Evolutionary conservation across 2,329 filamentous ascomycete genomes (phyloP).

Genomic region (Sporothrix inflata): DNA sequence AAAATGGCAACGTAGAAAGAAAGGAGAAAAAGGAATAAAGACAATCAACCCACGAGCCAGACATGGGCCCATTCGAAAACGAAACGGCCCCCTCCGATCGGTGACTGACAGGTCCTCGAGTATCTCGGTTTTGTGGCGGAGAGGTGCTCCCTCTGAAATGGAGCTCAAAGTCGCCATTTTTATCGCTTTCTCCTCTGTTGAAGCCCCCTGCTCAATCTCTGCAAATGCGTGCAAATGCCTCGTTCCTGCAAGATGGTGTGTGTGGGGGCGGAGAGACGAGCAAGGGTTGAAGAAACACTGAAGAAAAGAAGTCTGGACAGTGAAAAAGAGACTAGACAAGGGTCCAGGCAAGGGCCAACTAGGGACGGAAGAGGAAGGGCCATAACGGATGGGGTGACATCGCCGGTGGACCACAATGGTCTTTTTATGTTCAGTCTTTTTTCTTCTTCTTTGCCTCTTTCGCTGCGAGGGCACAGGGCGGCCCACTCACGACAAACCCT

Average conservation of each 20-base stretch:
- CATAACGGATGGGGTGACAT: background rate
- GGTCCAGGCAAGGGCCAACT: background rate
- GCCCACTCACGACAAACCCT: too few species aligned
- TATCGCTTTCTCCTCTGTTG: background rate
- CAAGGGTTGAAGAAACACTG: background rate
- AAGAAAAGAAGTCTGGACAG: background rate
- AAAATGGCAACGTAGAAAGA: background rate
- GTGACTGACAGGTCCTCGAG: background rate
- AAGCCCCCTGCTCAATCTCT: background rate
- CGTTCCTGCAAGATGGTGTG: slow-evolving; percentile 2
- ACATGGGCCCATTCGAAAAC: background rate
- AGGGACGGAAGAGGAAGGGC: background rate
- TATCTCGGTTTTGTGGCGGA: background rate
- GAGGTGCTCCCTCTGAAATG: background rate
- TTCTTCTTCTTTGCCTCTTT: slow-evolving; percentile 1
- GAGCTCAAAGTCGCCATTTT: background rate
- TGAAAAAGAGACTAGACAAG: background rate
- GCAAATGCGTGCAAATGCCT: background rate
- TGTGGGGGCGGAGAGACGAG: background rate
- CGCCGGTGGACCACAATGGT: background rate
- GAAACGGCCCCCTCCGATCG: background rate
- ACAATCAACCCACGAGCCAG: slow-evolving; percentile 2
- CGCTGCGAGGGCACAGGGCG: too few species aligned
- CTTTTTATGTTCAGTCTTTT: too few species aligned
- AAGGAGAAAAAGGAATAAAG: background rate